Evolutionary conservation across 169 alveolate species (phyloP), one percentile per base, ranked within the genome.

Genomic region (Eimeria brunetti): DNA sequence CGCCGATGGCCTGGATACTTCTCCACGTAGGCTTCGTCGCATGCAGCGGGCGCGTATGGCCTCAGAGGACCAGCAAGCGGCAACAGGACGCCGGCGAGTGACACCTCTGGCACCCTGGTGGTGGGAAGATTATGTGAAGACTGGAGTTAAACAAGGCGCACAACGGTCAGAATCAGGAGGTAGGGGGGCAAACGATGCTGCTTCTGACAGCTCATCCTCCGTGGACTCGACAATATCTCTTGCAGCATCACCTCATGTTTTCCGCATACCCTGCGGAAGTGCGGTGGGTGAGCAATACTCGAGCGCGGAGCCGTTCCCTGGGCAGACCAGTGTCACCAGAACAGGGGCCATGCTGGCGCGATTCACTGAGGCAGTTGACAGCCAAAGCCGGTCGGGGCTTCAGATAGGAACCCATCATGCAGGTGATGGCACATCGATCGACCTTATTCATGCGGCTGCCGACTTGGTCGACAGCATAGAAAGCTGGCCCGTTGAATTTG

Each of bases 51-150:
- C 64, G 38, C 92, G 92, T 58, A 22, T 86, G 60, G 38, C 92
- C 2, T 36, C 92, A 9, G 92, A 60, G 38, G 92, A 62, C 64
- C 92, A 60, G 67, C 92, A 86, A 64, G 36, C 83, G 44, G 9
- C 92, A 62, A 24, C 92, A 36, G 67, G 75, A 71, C 92, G 83
- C 49, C 81, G 92, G 14, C 58, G 83, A 86, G 62, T 86, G 41
- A 62, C 73, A 67, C 92, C 92, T 6, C 62, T 86, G 44, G 92
- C 62, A 44, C 92, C 92, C 56, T 86, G 92, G 92, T 86, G 92
- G 92, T 86, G 92, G 92, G 92, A 41, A 41, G 92, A 86, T 14
- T 86, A 86, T 71, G 73, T 86, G 27, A 58, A 44, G 81, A 86
- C 92, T 18, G 92, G 92, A 18, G 67, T 64, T 27, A 64, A 49